Evolutionary conservation across 768 basidiomycete species (phyloP).

Genomic region (Clitopilus passeckerianus): DNA sequence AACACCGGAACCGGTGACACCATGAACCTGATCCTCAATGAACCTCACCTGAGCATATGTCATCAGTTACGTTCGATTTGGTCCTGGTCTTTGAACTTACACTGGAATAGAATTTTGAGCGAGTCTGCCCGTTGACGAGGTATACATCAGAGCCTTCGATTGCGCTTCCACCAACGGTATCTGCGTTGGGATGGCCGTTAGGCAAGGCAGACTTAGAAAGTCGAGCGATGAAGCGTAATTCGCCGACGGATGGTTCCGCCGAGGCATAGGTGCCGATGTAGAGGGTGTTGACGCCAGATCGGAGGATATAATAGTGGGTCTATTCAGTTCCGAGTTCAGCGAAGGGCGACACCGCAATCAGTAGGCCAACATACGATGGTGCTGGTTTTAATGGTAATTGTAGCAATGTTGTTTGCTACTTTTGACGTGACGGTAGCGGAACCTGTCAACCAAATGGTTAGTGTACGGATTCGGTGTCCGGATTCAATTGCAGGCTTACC

Average conservation of each 20-base stretch:
- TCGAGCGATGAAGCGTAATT: constrained; percentile 46
- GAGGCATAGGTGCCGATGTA: constrained; percentile 43
- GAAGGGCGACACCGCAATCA: background rate
- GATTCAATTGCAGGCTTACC: constrained; percentile 23
- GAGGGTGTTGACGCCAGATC: constrained; percentile 36
- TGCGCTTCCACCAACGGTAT: constrained; percentile 35
- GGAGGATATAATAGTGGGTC: constrained; percentile 43
- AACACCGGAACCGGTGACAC: constrained; percentile 39
- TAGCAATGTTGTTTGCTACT: constrained; percentile 33
- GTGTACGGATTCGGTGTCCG: background rate
- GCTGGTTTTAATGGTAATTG: constrained; percentile 38
- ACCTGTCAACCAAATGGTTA: constrained; percentile 15
- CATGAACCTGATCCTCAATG: constrained; percentile 45
- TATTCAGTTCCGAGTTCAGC: constrained; percentile 6
- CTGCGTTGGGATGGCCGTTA: constrained; percentile 30
- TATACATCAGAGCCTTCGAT: constrained; percentile 47
- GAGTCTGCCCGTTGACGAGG: constrained; percentile 37
- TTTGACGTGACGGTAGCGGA: constrained; percentile 35
- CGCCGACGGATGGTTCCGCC: constrained; percentile 41
- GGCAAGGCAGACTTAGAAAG: constrained; percentile 34
- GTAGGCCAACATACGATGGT: constrained; percentile 28
- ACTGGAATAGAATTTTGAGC: constrained; percentile 45
- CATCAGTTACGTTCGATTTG: background rate
- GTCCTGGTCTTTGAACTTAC: constrained; percentile 16
- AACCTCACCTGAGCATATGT: constrained; percentile 31